Evolutionary conservation across 768 basidiomycete genomes (phyloP).

Genomic region (Artomyces pyxidatus): DNA sequence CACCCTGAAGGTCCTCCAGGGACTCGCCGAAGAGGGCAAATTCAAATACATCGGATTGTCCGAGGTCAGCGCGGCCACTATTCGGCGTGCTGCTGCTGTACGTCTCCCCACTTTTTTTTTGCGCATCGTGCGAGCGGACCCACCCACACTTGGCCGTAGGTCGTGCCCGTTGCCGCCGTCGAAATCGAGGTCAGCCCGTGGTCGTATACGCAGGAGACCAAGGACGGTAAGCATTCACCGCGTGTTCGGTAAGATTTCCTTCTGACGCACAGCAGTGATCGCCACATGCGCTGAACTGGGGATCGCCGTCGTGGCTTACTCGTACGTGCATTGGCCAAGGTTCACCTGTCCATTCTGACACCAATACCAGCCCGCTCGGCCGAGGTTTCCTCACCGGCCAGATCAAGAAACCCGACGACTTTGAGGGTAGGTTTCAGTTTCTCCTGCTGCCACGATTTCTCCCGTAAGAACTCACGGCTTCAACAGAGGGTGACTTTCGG

Average conservation of each 20-base stretch:
- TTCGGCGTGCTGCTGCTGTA: conserved; percentile 32
- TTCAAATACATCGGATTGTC: conserved; percentile 54
- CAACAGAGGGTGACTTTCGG: conserved; percentile 31
- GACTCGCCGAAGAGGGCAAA: conserved; percentile 44
- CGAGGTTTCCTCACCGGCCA: conserved; percentile 45
- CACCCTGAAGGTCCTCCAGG: conserved; percentile 31
- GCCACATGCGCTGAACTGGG: conserved; percentile 46
- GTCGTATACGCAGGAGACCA: conserved; percentile 45
- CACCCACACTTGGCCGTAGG: conserved; percentile 20
- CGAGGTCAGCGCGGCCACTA: conserved; percentile 42
- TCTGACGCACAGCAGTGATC: conserved; percentile 30
- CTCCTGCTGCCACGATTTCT: background rate
- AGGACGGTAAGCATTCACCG: conserved; percentile 26
- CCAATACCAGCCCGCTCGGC: conserved; percentile 38
- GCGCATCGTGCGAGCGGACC: background rate
- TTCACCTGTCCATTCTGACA: background rate
- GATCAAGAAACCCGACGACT: conserved; percentile 30
- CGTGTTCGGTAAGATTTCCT: background rate
- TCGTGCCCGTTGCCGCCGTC: conserved; percentile 47
- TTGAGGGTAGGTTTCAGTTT: conserved; percentile 19
- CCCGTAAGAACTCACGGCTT: background rate
- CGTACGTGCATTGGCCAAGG: conserved; percentile 25
- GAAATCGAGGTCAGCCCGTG: conserved; percentile 66
- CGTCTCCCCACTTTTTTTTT: conserved; percentile 17
- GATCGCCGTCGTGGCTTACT: conserved; percentile 53